A percentile compares a stretch with the other conserved stretches of the same genome.
phyloP scores from a whole-genome alignment of 1,284 basidiomycete species.

The Malassezia nana region DNA sequence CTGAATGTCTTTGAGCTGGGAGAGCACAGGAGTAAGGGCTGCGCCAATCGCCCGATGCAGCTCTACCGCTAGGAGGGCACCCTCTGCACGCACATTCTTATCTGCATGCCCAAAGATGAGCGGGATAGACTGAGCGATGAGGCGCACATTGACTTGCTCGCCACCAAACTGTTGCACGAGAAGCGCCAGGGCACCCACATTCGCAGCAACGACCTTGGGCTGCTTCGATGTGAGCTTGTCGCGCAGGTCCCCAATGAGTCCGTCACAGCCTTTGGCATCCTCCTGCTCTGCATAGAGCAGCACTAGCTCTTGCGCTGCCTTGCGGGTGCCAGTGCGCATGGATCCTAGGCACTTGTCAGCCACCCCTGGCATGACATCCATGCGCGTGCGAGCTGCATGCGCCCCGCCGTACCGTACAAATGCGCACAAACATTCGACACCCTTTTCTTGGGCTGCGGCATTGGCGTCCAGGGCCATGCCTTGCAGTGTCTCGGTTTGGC shows the following conservation, averaged over 20 bases:
- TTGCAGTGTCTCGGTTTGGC: constrained; percentile 55
- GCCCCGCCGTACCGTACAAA: constrained; percentile 87
- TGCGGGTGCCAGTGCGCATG: constrained; percentile 72
- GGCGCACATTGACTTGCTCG: constrained; percentile 62
- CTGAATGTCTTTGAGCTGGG: constrained; percentile 96
- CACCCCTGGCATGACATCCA: constrained; percentile 71
- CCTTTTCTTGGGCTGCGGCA: constrained; percentile 96
- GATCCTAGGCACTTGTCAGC: constrained; percentile 95
- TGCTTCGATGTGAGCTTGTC: constrained; percentile 81
- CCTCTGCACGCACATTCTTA: constrained; percentile 90
- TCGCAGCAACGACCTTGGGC: constrained; percentile 81
- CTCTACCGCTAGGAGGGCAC: constrained; percentile 63
- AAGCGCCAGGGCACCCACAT: constrained; percentile 70
- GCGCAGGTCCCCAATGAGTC: constrained; percentile 75
- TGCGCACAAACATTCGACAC: constrained; percentile 62
- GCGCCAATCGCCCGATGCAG: constrained; percentile 83
- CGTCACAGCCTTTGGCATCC: constrained; percentile 63
- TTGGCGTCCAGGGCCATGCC: constrained; percentile 61
- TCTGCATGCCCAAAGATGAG: constrained; percentile 93
- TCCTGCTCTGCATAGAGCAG: constrained; percentile 89
- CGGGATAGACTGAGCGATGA: constrained; percentile 72
- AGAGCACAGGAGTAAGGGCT: constrained; percentile 72
- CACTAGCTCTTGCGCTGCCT: constrained; percentile 72
- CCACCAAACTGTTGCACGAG: constrained; percentile 66
- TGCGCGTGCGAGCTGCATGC: constrained; percentile 61